Base-by-base conservation (phyloP, 2,329 filamentous ascomycete genomes). In the Diplodia intermedia region DNA sequence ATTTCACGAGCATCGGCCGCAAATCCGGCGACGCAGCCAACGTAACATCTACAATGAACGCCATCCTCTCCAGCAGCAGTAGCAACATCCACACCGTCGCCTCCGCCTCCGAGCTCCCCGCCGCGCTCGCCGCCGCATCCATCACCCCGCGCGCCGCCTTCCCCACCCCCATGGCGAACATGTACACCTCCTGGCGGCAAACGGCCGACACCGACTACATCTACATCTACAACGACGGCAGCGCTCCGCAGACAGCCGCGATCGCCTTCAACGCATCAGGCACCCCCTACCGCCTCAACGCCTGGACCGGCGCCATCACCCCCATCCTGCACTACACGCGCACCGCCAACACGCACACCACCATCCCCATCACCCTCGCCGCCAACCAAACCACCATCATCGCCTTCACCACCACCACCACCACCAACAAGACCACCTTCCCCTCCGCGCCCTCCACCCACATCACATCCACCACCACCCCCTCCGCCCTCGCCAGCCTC, bases 381-480 rank as follows among this genome's bases (percentile, higher is more conserved):
- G 77, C 73, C 0, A 81, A 82, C 65, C 78, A 84, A 72, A 78
- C 75, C 1, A 72, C 73, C 1, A 78, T 82, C 36, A 72, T 83
- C 26, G 80, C 14, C 38, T 40, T 40, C 73, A 4, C 80, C 83
- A 29, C 4, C 20, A 49, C 26, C 38, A 38, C 40, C 36, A 36
- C 56, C 29, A 20, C 49, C n/a, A n/a, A n/a, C n/a, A n/a, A n/a
- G n/a, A n/a, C n/a, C 15, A 11, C 62, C 1, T 26, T 38, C 23
- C 31, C 40, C 2, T 1, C 14, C 14, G 31, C 26, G 3, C 26
- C 29, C 9, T 9, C 12, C 5, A 8, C 26, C 9, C 31, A 31
- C n/a, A n/a, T n/a, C n/a, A n/a, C n/a, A n/a, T n/a, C n/a, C n/a
- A n/a, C n/a, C n/a, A n/a, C n/a, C n/a, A n/a, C n/a, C n/a, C n/a